These are phyloP conservation scores for Phalaenopsis equestris DNA, from an alignment of 106 monocot species.

Conservation along the genomic window DNA sequence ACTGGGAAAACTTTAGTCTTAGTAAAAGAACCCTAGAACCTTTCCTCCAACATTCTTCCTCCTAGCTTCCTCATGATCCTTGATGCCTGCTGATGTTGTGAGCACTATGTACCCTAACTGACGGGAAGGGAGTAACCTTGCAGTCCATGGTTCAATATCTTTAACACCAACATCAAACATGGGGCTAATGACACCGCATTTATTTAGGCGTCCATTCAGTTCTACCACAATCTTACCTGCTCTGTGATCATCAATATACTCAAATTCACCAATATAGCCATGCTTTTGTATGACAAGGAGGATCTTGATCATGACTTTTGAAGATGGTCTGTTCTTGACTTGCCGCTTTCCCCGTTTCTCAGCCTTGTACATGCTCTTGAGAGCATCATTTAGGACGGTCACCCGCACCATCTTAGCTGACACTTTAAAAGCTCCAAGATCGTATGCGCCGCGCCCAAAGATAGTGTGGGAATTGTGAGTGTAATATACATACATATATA, in stretches of 20 bases:
- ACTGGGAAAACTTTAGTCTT: background rate
- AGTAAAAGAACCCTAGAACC: conserved; percentile 56
- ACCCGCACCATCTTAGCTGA: conserved; percentile 30
- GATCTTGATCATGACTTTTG: conserved; percentile 59
- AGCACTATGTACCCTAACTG: conserved; percentile 39
- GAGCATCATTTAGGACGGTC: conserved; percentile 45
- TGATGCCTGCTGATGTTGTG: conserved; percentile 54
- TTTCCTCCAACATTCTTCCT: conserved; percentile 69
- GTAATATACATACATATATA: too few species aligned
- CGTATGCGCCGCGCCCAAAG: too few species aligned
- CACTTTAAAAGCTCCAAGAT: too few species aligned
- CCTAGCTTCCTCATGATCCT: conserved; percentile 61
- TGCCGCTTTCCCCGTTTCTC: conserved; percentile 46
- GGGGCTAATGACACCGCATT: conserved; percentile 68
- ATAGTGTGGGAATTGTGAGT: too few species aligned
- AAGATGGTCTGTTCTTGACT: conserved; percentile 62
- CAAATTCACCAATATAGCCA: conserved; percentile 64
- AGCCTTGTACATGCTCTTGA: conserved; percentile 65
- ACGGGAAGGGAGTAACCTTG: conserved; percentile 55
- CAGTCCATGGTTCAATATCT: conserved; percentile 71
- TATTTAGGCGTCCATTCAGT: conserved; percentile 53
- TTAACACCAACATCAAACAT: conserved; percentile 62
- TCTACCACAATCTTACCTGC: conserved; percentile 64
- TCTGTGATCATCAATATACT: conserved; percentile 68
- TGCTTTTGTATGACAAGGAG: conserved; percentile 59